These are phyloP conservation scores for Ogataea pilisensis DNA, from an alignment of 805 yeast genomes.

Conservation along the genomic window DNA sequence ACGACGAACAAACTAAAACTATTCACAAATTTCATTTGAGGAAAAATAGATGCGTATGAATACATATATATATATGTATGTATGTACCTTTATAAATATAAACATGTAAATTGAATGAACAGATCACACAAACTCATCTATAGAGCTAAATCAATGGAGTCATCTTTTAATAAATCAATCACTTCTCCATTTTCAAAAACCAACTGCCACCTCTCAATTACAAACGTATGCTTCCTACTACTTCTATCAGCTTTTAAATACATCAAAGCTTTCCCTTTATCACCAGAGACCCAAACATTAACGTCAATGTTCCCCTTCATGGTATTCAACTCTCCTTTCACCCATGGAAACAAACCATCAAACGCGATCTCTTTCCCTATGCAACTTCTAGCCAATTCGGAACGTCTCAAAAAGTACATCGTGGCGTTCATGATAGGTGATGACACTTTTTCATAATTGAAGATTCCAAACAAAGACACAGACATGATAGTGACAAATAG, in stretches of 20 bases:
- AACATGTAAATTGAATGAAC: too few relatives aligned
- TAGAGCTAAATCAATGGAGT: conserved; percentile 27
- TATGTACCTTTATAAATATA: too few relatives aligned
- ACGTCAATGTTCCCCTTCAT: conserved; percentile 79
- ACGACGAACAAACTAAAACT: too few relatives aligned
- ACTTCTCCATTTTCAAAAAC: conserved; percentile 39
- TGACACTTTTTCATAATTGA: conserved; percentile 89
- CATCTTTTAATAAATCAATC: conserved; percentile 49
- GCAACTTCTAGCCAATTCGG: conserved; percentile 52
- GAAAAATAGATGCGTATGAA: too few relatives aligned
- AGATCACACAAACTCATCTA: too few relatives aligned
- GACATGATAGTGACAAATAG: conserved; percentile 51
- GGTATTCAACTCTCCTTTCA: conserved; percentile 77
- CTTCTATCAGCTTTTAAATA: conserved; percentile 72
- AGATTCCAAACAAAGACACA: conserved; percentile 56
- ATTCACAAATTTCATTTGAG: too few relatives aligned
- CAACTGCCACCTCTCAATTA: conserved; percentile 61
- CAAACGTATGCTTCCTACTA: conserved; percentile 51
- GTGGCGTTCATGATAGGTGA: conserved; percentile 89
- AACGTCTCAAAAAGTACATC: conserved; percentile 78
- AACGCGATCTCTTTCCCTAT: conserved; percentile 78
- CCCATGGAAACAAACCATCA: conserved; percentile 81
- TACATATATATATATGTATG: too few relatives aligned
- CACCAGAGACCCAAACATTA: conserved; percentile 66
- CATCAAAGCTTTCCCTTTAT: conserved; percentile 46